Percentiles rank a stretch among this genome's conserved stretches.
These are phyloP conservation scores for Tagetes patula DNA, from an alignment of 129 eudicot genomes.

Conservation along the genomic window DNA sequence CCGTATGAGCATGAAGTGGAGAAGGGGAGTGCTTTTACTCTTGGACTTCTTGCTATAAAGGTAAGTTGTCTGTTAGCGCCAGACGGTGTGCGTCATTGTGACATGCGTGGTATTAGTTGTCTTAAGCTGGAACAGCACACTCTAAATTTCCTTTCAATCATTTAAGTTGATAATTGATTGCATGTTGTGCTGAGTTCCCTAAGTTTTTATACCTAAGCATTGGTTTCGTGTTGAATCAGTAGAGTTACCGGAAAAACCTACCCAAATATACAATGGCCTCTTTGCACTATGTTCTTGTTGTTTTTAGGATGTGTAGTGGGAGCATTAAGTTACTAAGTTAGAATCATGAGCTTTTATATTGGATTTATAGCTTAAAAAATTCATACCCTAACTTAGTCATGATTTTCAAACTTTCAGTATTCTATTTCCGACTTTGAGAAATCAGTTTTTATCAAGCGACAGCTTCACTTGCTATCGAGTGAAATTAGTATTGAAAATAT, in stretches of 20 bases:
- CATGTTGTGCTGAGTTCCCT: neutral
- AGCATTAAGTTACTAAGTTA: neutral
- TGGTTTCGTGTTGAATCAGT: neutral
- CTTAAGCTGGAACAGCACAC: slow-evolving; percentile 22
- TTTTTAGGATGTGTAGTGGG: neutral
- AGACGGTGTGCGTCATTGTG: neutral
- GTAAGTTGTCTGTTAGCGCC: slow-evolving; percentile 18
- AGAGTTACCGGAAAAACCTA: neutral
- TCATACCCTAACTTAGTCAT: neutral
- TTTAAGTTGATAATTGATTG: neutral
- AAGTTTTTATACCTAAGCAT: neutral
- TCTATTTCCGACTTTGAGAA: slow-evolving; percentile 7
- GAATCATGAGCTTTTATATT: neutral
- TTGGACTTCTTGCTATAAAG: slow-evolving; percentile 71
- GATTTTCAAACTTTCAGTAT: neutral
- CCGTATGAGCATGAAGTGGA: slow-evolving; percentile 62
- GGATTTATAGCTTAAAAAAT: neutral
- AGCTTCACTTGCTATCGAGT: neutral
- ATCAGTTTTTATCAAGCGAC: slow-evolving; percentile 1
- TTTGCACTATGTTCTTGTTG: too few species aligned
- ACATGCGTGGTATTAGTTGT: slow-evolving; percentile 20
- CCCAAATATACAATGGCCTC: neutral
- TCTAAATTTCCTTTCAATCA: neutral
- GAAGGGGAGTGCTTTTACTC: slow-evolving; percentile 61
- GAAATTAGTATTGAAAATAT: slow-evolving; percentile 8